Percentiles rank a stretch among this genome's conserved stretches.
These are phyloP conservation scores for Neonectria punicea DNA, from an alignment of 2,329 filamentous ascomycete species.

Conservation along the genomic window DNA sequence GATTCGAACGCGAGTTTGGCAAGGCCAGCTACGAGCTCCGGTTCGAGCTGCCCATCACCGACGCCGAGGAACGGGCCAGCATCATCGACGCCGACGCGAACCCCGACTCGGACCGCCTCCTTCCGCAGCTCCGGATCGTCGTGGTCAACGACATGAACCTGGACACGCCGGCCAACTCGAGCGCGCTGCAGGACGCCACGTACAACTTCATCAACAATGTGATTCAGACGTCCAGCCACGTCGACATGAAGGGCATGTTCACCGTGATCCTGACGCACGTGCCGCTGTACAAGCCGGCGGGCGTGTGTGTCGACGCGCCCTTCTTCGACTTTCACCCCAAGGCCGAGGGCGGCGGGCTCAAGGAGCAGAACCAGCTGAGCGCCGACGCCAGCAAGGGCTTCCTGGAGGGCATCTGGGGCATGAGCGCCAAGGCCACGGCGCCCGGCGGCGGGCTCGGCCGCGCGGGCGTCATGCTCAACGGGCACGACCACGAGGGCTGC, in stretches of 20 bases:
- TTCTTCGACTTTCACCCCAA: constrained; percentile 81
- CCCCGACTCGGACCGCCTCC: constrained; percentile 58
- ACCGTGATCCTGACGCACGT: constrained; percentile 93
- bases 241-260: constrained; percentile 72
- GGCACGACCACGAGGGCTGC: constrained; percentile 95
- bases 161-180: constrained; percentile 79
- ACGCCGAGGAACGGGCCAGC: constrained; percentile 52
- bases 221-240: constrained; percentile 70
- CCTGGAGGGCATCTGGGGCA: constrained; percentile 85
- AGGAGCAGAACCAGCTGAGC: constrained; percentile 92
- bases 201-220: constrained; percentile 80
- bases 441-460: constrained; percentile 73
- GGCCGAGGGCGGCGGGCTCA: constrained; percentile 75
- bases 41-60: constrained; percentile 68
- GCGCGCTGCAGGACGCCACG: constrained; percentile 76
- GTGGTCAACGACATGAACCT: constrained; percentile 94
- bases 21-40: constrained; percentile 90
- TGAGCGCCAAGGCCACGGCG: constrained; percentile 70
- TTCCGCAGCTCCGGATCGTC: constrained; percentile 81
- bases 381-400: constrained; percentile 76
- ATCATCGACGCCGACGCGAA: constrained; percentile 56
- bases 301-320: constrained; percentile 85
- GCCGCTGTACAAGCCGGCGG: constrained; percentile 84
- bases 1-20: constrained; percentile 89
- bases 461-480: constrained; percentile 84